Evolutionary conservation across 2,329 filamentous ascomycete species (phyloP).

Genomic region (Colletotrichum sp.): DNA sequence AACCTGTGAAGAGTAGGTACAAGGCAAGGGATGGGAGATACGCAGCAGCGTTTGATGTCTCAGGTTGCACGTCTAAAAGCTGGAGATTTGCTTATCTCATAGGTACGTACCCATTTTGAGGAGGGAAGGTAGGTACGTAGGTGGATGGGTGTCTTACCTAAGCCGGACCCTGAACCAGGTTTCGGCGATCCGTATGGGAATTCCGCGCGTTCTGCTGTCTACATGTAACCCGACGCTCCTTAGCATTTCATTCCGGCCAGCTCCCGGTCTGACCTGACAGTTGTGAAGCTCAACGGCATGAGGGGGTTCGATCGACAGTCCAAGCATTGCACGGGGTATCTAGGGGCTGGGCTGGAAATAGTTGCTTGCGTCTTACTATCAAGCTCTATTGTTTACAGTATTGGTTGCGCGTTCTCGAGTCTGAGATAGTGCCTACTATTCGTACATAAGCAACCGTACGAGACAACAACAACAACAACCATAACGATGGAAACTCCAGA

Average conservation of each 20-base stretch:
- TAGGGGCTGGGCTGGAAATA: not conserved
- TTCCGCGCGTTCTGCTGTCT: not conserved
- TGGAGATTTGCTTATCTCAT: not conserved
- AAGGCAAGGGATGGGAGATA: not conserved
- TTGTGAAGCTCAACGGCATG: not conserved
- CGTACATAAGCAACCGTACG: not conserved
- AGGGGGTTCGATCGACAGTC: not conserved
- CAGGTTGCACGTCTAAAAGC: slow-evolving; percentile 6
- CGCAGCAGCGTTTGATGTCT: not conserved
- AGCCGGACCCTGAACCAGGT: not conserved
- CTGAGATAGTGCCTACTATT: not conserved
- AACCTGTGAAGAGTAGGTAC: not conserved
- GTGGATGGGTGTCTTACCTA: not conserved
- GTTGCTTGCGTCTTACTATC: not conserved
- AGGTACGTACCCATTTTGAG: not conserved
- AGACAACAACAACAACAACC: not conserved
- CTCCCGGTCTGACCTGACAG: not conserved
- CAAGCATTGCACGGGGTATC: not conserved
- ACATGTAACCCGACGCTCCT: slow-evolving; percentile 2
- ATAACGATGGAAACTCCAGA: not conserved
- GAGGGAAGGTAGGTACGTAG: not conserved
- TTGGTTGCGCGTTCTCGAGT: not conserved
- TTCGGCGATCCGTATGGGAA: not conserved
- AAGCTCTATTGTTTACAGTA: not conserved
- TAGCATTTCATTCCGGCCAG: not conserved